A percentile compares a stretch with the other conserved stretches of the same genome.
Evolutionary conservation across 441 rosid species (phyloP).

Genomic region (Pelargonium fulgidum): DNA sequence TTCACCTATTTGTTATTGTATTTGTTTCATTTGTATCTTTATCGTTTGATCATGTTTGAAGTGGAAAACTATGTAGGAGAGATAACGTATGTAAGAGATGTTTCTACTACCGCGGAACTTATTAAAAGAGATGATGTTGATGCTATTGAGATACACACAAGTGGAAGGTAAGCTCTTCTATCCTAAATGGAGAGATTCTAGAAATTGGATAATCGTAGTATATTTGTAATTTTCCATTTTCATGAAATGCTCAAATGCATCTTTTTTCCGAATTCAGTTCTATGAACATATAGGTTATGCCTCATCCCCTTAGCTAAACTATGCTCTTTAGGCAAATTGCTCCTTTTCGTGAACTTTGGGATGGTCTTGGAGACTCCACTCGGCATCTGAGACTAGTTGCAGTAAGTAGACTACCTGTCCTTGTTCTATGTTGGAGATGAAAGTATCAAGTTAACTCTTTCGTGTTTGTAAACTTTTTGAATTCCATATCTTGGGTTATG

Average conservation of each 20-base stretch:
- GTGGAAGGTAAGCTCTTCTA: constrained; percentile 43
- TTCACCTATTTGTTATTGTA: background rate
- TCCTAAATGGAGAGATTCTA: too few relatives aligned
- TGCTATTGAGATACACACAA: constrained; percentile 59
- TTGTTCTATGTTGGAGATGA: too few relatives aligned
- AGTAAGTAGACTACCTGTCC: constrained; percentile 25
- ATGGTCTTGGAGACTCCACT: constrained; percentile 36
- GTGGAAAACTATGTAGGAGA: constrained; percentile 28
- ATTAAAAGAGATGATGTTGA: constrained; percentile 39
- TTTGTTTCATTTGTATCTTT: background rate
- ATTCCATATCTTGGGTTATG: background rate
- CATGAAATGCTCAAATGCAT: too few relatives aligned
- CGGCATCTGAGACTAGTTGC: constrained; percentile 43
- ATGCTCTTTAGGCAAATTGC: constrained; percentile 32
- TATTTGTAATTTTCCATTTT: too few relatives aligned
- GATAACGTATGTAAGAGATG: constrained; percentile 42
- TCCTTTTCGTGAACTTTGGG: constrained; percentile 44
- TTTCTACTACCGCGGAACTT: constrained; percentile 42
- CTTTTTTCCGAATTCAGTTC: background rate
- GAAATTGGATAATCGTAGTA: too few relatives aligned
- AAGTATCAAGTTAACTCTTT: background rate
- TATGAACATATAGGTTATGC: background rate
- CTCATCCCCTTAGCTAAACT: background rate
- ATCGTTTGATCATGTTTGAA: background rate
- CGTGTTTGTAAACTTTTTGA: background rate